Evolutionary conservation across 1,284 basidiomycete species (phyloP).

Genomic region (Agaricales sp.): DNA sequence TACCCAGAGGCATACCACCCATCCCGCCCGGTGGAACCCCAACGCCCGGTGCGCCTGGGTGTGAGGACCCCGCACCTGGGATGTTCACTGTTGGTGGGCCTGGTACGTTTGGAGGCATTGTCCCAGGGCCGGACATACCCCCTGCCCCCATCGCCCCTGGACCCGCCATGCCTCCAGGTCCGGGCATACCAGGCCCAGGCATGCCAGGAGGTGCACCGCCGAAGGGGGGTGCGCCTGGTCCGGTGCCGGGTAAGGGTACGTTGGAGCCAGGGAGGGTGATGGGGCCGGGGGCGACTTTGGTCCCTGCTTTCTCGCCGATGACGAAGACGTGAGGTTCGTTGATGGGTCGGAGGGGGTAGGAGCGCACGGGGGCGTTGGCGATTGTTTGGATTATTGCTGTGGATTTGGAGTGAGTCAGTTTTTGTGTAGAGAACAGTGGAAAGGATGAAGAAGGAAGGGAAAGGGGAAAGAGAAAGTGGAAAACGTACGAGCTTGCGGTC

Average conservation of each 20-base stretch:
- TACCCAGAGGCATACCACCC: conserved; percentile 17
- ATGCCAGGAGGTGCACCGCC: not conserved
- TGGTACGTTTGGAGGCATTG: conserved; percentile 8
- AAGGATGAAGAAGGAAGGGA: conserved; percentile 10
- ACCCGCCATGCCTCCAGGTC: conserved; percentile 13
- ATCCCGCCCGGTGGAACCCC: conserved; percentile 19
- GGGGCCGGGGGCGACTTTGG: conserved; percentile 37
- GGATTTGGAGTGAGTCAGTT: not conserved
- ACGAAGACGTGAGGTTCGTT: conserved; percentile 56
- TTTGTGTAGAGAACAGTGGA: not conserved
- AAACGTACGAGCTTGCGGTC: conserved; percentile 44
- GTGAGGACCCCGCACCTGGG: no score
- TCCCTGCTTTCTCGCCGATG: conserved; percentile 55
- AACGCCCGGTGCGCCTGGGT: no score
- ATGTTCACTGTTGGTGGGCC: no score
- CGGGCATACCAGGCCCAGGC: not conserved
- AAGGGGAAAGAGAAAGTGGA: conserved; percentile 7
- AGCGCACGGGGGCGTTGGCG: conserved; percentile 48
- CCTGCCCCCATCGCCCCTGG: not conserved
- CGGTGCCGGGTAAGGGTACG: conserved; percentile 16
- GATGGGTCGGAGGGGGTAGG: conserved; percentile 55
- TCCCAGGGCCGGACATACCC: conserved; percentile 6
- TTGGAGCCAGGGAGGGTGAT: conserved; percentile 15
- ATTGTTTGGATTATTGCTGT: conserved; percentile 47
- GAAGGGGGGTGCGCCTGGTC: conserved; percentile 17